Evolutionary conservation across 2,329 filamentous ascomycete genomes (phyloP), one percentile per base, ranked within the genome.

Genomic region (Leptographium wingfieldii): DNA sequence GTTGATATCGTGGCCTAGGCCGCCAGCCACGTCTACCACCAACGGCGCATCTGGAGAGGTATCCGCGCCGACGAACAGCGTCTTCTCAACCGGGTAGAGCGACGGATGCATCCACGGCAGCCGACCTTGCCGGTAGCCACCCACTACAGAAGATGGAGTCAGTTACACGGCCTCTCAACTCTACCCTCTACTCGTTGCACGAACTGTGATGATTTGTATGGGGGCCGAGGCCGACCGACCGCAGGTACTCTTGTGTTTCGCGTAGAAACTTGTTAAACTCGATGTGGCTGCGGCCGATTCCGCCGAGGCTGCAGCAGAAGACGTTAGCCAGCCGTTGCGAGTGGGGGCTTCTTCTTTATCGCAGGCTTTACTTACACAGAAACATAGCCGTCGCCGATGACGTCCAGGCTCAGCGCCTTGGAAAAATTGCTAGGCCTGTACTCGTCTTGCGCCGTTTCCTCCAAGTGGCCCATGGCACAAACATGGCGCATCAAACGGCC

Each of bases 21-120:
- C 67, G 6, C 73, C 72, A 35, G 68, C 72, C 10, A 74, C 62
- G 49, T 74, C 73, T 1, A 74, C 69, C 3, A 74, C 60, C 1
- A 72, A 59, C 14, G 64, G 58, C 0, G 66, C 66, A 3, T 67
- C 65, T 6, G 63, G 55, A 3, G 54, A 59, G 3, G 61, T 46
- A 16, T 71, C 67, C 14, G 67, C 64, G 0, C 68, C 70, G 1
- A 64, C 27, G 14, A 73, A 61, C 1, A 73, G 65, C 9, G 63
- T 66, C 49, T 73, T 65, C 56, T 70, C 57, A 7, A 73, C 68
- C 0, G 71, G 69, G 59, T 69, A 73, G 60, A 73, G 51, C 9
- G 51, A 56, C 1, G 62, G 60, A 10, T 70, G 67, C 68, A 72
- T 70, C 72, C 72, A 74, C 1, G 67, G 64, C 0, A 65, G 65